A percentile compares a stretch with the other conserved stretches of the same genome.
These are phyloP conservation scores for Diutina pseudorugosa DNA, from an alignment of 1,139 yeast genomes.

Conservation along the genomic window DNA sequence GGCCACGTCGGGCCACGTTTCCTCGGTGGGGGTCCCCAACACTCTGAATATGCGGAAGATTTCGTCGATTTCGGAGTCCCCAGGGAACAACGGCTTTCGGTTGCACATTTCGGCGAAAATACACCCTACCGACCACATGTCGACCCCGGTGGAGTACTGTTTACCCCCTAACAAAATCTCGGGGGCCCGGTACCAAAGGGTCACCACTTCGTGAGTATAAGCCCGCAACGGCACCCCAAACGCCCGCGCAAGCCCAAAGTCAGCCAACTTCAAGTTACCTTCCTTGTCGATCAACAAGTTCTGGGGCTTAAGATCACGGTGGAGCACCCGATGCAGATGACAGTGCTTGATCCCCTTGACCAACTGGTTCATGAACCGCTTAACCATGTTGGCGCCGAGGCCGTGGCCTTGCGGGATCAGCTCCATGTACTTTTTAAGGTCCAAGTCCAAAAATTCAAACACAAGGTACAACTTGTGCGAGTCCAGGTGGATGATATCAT, in stretches of 20 bases:
- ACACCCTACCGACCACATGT: conserved; percentile 98
- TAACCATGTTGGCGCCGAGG: conserved; percentile 80
- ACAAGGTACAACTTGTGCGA: conserved; percentile 88
- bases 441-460: conserved; percentile 87
- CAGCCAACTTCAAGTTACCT: conserved; percentile 91
- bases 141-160: conserved; percentile 96
- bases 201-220: conserved; percentile 94
- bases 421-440: conserved; percentile 94
- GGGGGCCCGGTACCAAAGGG: conserved; percentile 97
- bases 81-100: conserved; percentile 90
- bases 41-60: conserved; percentile 60
- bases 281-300: conserved; percentile 87
- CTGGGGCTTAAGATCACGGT: conserved; percentile 94
- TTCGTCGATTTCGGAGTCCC: conserved; percentile 93
- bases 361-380: conserved; percentile 85
- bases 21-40: conserved; percentile 85
- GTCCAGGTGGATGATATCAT: conserved; percentile 95
- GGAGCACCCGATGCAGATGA: conserved; percentile 89
- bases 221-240: conserved; percentile 96
- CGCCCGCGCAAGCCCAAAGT: conserved; percentile 94
- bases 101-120: conserved; percentile 98
- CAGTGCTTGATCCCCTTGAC: conserved; percentile 90
- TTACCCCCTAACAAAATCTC: conserved; percentile 93
- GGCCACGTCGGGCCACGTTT: conserved; percentile 92
- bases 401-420: conserved; percentile 87